Base-by-base conservation (phyloP, 257 asterid species). In the Perilla frutescens region DNA sequence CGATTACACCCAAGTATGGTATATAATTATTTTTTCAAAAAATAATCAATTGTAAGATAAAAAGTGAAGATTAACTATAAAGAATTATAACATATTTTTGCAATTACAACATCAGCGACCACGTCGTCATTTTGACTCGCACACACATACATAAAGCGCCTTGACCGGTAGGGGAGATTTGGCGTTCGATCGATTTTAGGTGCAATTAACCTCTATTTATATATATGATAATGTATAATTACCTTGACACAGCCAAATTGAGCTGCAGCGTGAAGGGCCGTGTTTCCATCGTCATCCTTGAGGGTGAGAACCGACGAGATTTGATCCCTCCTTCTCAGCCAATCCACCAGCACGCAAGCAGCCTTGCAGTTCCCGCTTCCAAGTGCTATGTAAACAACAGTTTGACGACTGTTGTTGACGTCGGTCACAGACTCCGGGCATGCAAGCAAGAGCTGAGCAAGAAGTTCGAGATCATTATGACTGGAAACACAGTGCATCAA, bases 341-440 rank as follows among this genome's bases (percentile, higher is more conserved):
- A 77, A 5, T 44, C 60, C 49, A 57, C 7, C 31, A 77, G 7
- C 0, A 77, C 37, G 8, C 10, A 26, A 8, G 7, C 29, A 1
- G 73, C 73, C 0, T 34, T 7, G 54, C 32, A 15, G 7, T 8
- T 12, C 6, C 29, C 5, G 12, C 15, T 9, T 29, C 64, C 56
- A 39, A 71, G 0, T 4, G 72, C 81, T 1, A 77, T 36, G 60
- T 70, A 73, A 8, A 77, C 48, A 11, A 48, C 81, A 1, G 63
- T 61, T 6, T 77, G 73, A 6, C 29, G 11, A 3, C 7, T 40
- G 47, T 55, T 77, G 12, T 63, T 70, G 49, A 55, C 26, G 45
- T 62, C 77, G 3, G 7, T 2, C 4, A 77, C 61, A 6, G 77
- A 70, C 1, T 58, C 55, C 14, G 78, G 82, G 66, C 78, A 72